Conservation (phyloP, 306 rosid species). For the Canavalia ensiformis region DNA sequence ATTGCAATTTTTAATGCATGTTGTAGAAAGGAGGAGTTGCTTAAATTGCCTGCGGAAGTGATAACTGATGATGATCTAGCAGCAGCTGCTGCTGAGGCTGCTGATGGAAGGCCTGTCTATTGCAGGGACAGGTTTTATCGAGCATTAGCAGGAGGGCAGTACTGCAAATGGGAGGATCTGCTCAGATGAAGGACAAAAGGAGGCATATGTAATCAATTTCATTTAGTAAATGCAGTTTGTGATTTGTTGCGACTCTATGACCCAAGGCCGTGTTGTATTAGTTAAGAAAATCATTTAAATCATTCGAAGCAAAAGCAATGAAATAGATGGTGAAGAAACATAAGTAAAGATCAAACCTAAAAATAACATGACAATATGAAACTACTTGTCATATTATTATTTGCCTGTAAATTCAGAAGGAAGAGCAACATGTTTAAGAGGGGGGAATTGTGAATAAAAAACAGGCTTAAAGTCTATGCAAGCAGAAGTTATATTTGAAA, state of each 20-base stretch:
- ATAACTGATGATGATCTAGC: conserved; percentile 87
- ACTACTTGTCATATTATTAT: conserved; percentile 23
- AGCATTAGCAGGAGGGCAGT: conserved; percentile 97
- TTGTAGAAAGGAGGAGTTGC: conserved; percentile 88
- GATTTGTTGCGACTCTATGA: conserved; percentile 48
- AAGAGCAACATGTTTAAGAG: conserved; percentile 13
- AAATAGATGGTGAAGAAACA: conserved; percentile 41
- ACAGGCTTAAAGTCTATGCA: conserved; percentile 11
- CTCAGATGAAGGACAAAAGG: conserved; percentile 58
- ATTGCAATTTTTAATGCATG: conserved; percentile 35
- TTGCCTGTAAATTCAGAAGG: conserved; percentile 13
- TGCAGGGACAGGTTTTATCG: conserved; percentile 96
- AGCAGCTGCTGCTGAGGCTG: conserved; percentile 98
- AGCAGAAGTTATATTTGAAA: conserved; percentile 21
- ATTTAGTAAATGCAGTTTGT: conserved; percentile 48
- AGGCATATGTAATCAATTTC: conserved; percentile 40
- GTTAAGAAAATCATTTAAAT: conserved; percentile 39
- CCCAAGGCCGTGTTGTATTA: conserved; percentile 41
- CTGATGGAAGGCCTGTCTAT: conserved; percentile 97
- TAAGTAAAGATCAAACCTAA: not conserved
- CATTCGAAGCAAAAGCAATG: conserved; percentile 43
- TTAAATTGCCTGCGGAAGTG: conserved; percentile 85
- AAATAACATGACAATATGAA: conserved; percentile 23
- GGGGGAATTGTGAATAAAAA: conserved; percentile 5
- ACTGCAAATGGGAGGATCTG: conserved; percentile 97